These are phyloP conservation scores for Amyloporia xantha DNA, from an alignment of 768 basidiomycete genomes.

Conservation along the genomic window DNA sequence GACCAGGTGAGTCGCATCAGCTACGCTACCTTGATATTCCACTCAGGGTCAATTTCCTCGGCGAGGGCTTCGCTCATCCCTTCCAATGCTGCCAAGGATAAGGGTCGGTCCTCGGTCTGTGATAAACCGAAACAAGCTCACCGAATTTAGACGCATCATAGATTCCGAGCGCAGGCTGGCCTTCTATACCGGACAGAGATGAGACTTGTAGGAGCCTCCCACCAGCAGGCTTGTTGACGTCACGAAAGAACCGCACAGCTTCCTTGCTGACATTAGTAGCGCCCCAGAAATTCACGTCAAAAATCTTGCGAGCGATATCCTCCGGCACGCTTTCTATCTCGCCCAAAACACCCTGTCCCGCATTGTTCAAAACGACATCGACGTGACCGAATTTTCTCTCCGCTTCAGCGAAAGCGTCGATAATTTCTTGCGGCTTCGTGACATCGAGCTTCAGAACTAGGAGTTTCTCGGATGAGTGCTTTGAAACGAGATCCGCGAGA, in stretches of 20 bases:
- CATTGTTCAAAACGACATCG: constrained; percentile 21
- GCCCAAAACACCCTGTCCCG: constrained; percentile 10
- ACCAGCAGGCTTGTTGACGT: constrained; percentile 22
- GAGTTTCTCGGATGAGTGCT: constrained; percentile 11
- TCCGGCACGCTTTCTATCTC: constrained; percentile 17
- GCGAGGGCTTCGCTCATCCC: constrained; percentile 33
- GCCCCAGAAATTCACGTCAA: constrained; percentile 24
- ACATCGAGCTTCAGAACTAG: constrained; percentile 21
- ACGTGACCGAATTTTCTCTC: constrained; percentile 11
- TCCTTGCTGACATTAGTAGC: constrained; percentile 23
- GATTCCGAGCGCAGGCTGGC: constrained; percentile 11
- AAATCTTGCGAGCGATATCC: constrained; percentile 12
- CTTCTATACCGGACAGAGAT: constrained; percentile 25
- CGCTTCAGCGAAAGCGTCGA: constrained; percentile 11
- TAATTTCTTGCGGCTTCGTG: constrained; percentile 7
- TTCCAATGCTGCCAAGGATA: constrained; percentile 21
- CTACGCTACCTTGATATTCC: constrained; percentile 42
- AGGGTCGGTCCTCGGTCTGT: not conserved
- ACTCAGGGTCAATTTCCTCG: constrained; percentile 36
- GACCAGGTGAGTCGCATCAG: not conserved
- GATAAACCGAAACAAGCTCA: not conserved
- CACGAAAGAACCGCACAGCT: constrained; percentile 29
- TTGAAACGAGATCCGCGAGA: constrained; percentile 15
- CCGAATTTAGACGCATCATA: constrained; percentile 19
- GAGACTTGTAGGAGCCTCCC: constrained; percentile 32